Percentiles rank a stretch among this genome's conserved stretches.
phyloP scores from a whole-genome alignment of 2,329 filamentous ascomycete species.

The Diaporthe batatas region DNA sequence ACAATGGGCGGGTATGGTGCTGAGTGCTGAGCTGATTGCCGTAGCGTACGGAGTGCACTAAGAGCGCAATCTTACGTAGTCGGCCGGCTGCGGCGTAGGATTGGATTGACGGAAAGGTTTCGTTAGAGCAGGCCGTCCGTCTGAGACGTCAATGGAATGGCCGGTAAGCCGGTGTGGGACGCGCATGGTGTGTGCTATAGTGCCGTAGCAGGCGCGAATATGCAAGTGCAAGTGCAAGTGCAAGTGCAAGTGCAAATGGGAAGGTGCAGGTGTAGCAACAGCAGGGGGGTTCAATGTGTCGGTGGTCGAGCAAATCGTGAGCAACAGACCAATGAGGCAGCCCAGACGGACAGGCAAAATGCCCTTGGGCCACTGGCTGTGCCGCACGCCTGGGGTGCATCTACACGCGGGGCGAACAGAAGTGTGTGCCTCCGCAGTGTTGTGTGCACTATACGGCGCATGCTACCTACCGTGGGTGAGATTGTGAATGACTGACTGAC shows the following conservation, averaged over 20 bases:
- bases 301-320: background rate
- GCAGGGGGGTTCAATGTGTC: slow-evolving; percentile 8
- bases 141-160: slow-evolving; percentile 9
- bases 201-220: slow-evolving; percentile 24
- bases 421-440: background rate
- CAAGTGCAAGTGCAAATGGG: background rate
- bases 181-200: background rate
- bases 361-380: background rate
- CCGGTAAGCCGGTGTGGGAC: slow-evolving; percentile 14
- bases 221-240: slow-evolving; percentile 6
- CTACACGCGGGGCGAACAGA: background rate
- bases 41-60: background rate
- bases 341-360: background rate
- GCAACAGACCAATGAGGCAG: background rate
- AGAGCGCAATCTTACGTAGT: slow-evolving; percentile 26
- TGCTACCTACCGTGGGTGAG: background rate
- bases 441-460: background rate
- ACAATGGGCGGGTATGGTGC: background rate
- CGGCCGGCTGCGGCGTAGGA: slow-evolving; percentile 1
- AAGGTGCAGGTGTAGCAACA: slow-evolving; percentile 11
- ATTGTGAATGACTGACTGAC: too few relatives aligned
- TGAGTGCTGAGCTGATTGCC: background rate
- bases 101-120: slow-evolving; percentile 14
- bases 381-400: background rate
- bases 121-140: background rate